Conservation (phyloP, 768 basidiomycete genomes). For the Termitomyces sp. region DNA sequence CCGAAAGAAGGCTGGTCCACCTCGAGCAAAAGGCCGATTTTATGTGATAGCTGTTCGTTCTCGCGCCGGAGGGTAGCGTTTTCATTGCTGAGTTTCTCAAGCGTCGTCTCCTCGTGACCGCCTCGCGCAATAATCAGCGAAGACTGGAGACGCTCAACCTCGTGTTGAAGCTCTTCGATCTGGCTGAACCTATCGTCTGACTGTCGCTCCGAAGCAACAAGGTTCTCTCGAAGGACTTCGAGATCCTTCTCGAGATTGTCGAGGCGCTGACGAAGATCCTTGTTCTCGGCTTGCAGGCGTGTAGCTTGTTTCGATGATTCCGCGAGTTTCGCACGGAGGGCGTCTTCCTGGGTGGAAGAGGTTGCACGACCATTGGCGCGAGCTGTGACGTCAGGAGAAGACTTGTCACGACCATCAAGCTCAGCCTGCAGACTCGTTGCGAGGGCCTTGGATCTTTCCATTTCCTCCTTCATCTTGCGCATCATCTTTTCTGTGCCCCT, state of each 20-base stretch:
- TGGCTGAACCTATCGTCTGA: slow-evolving; percentile 72
- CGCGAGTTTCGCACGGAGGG: slow-evolving; percentile 61
- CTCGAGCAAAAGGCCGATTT: slow-evolving; percentile 84
- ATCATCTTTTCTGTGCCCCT: slow-evolving; percentile 99
- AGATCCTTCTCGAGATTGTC: slow-evolving; percentile 73
- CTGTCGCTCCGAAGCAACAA: slow-evolving; percentile 69
- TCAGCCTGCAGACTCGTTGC: slow-evolving; percentile 82
- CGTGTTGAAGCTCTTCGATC: slow-evolving; percentile 75
- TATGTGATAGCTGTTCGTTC: slow-evolving; percentile 87
- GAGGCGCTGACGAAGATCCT: slow-evolving; percentile 68
- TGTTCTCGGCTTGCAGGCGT: slow-evolving; percentile 67
- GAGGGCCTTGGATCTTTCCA: slow-evolving; percentile 82
- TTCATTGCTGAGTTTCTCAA: slow-evolving; percentile 81
- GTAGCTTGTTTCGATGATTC: slow-evolving; percentile 77
- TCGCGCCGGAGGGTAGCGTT: slow-evolving; percentile 75
- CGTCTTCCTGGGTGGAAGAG: slow-evolving; percentile 74
- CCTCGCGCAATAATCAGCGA: slow-evolving; percentile 71
- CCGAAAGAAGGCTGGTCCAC: slow-evolving; percentile 77
- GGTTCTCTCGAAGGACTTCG: slow-evolving; percentile 59
- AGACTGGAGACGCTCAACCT: slow-evolving; percentile 70
- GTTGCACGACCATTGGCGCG: slow-evolving; percentile 71
- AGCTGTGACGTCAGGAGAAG: slow-evolving; percentile 36
- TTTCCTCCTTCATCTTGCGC: slow-evolving; percentile 91
- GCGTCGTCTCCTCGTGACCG: slow-evolving; percentile 67
- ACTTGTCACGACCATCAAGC: slow-evolving; percentile 58